Conservation (phyloP, 345 rosid genomes). For the Abelmoschus esculentus region DNA sequence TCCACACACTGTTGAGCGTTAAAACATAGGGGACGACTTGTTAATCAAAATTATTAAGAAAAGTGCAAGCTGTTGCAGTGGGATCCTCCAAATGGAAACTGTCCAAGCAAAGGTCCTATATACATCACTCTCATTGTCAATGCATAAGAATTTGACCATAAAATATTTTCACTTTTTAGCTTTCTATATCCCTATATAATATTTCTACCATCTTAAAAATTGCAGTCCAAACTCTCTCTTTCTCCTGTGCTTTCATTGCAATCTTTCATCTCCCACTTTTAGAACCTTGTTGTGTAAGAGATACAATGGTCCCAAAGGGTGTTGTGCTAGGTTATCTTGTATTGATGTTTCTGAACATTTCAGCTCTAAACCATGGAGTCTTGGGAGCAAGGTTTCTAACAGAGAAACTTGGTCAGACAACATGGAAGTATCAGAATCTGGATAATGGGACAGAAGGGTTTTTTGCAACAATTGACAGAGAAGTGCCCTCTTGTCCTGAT, state of each 20-base stretch:
- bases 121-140: conserved; percentile 3
- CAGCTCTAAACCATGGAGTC: conserved; percentile 17
- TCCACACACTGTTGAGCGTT: neutral
- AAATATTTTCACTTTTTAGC: neutral
- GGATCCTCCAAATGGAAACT: neutral
- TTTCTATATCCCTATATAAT: conserved; percentile 6
- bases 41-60: neutral
- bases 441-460: conserved; percentile 7
- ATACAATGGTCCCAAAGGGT: conserved; percentile 24
- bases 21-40: neutral
- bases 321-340: conserved; percentile 15
- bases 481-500: conserved; percentile 43
- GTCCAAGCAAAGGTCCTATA: neutral
- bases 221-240: neutral
- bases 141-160: conserved; percentile 17
- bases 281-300: neutral
- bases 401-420: neutral
- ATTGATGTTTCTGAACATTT: conserved; percentile 26
- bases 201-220: conserved; percentile 10
- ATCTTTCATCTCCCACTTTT: neutral
- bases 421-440: conserved; percentile 18
- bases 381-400: conserved; percentile 24
- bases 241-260: neutral
- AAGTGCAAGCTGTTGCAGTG: neutral
- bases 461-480: conserved; percentile 24